These are phyloP conservation scores for Boletus albobrunnescens DNA, from an alignment of 1,284 basidiomycete genomes.

Conservation along the genomic window DNA sequence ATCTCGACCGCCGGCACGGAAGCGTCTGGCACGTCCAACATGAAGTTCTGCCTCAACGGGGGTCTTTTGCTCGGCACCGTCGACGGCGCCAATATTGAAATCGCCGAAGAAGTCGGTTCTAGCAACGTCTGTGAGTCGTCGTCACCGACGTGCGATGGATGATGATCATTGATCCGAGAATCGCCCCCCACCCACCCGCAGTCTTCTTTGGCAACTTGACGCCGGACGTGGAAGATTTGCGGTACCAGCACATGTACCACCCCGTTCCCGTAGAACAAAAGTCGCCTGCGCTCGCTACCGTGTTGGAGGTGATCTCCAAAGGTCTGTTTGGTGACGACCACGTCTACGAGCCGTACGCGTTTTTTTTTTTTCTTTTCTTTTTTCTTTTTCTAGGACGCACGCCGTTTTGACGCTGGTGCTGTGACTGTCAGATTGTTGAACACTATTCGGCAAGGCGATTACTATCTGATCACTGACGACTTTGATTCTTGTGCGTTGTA, in stretches of 20 bases:
- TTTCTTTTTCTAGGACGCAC: too few relatives aligned
- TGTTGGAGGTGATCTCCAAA: conserved; percentile 66
- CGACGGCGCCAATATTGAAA: conserved; percentile 94
- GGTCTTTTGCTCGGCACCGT: conserved; percentile 80
- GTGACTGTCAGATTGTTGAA: conserved; percentile 50
- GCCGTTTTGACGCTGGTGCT: too few relatives aligned
- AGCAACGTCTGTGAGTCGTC: conserved; percentile 60
- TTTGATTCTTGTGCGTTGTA: conserved; percentile 75
- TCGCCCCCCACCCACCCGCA: too few relatives aligned
- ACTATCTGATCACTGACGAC: conserved; percentile 83
- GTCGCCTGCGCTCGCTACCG: conserved; percentile 72
- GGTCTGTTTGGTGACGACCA: conserved; percentile 75
- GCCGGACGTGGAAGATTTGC: conserved; percentile 76
- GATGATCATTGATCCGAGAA: background rate
- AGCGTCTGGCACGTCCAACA: conserved; percentile 84
- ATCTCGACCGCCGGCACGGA: conserved; percentile 94
- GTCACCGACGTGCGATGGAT: background rate
- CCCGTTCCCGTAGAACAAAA: conserved; percentile 76
- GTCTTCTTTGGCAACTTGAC: conserved; percentile 85
- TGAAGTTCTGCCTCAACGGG: conserved; percentile 90
- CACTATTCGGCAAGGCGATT: conserved; percentile 75
- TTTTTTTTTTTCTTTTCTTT: background rate
- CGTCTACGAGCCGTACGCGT: conserved; percentile 73
- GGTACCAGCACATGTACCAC: conserved; percentile 81
- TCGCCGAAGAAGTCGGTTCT: conserved; percentile 83